Evolutionary conservation across 75 land plant genomes (phyloP).

Genomic region (Selaginella moellendorffii): DNA sequence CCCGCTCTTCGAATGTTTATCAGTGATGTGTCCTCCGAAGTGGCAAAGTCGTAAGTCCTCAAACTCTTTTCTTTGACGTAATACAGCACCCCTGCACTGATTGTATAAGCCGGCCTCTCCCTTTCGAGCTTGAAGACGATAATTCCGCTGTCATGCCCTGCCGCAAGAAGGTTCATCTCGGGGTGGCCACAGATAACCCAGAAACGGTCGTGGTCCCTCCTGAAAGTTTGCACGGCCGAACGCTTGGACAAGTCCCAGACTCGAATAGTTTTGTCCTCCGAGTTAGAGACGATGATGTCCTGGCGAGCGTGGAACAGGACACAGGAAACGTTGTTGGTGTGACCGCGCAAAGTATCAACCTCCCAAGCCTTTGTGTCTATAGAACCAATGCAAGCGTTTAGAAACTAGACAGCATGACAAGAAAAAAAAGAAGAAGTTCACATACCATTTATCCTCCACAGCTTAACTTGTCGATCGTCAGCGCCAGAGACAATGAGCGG

Average conservation of each 20-base stretch:
- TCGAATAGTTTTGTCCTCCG: constrained; percentile 66
- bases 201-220: constrained; percentile 64
- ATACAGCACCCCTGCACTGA: constrained; percentile 35
- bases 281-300: constrained; percentile 48
- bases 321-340: constrained; percentile 42
- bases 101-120: constrained; percentile 54
- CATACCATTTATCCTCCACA: constrained; percentile 74
- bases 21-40: constrained; percentile 35
- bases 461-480: constrained; percentile 68
- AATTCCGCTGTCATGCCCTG: constrained; percentile 59
- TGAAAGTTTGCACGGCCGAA: constrained; percentile 51
- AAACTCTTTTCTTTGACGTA: constrained; percentile 48
- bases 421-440: background rate
- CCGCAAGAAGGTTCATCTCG: constrained; percentile 49
- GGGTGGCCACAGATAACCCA: constrained; percentile 63
- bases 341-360: constrained; percentile 61
- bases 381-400: background rate
- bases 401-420: background rate
- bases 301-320: constrained; percentile 51
- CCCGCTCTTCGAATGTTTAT: constrained; percentile 43
- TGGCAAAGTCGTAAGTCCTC: constrained; percentile 41
- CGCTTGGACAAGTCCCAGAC: constrained; percentile 65
- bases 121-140: constrained; percentile 59
- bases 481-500: constrained; percentile 68
- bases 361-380: constrained; percentile 78